Evolutionary conservation across 1,284 basidiomycete genomes (phyloP), one percentile per base, ranked within the genome.

Genomic region (Pseudozyma sp.): DNA sequence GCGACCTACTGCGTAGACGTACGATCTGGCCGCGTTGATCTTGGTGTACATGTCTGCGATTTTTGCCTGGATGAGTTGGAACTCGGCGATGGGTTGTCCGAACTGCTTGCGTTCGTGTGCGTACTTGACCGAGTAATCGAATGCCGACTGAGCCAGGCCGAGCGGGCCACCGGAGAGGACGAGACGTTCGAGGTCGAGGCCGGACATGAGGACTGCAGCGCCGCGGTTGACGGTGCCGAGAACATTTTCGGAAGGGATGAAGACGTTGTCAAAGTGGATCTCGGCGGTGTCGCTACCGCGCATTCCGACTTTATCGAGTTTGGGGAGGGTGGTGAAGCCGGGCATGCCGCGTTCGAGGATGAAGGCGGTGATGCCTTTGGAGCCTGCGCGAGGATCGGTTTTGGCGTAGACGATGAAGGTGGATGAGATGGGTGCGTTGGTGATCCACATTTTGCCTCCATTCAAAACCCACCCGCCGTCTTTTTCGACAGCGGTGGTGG

Each of bases 391-490:
- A 0, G 92, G 92, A 11, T 89, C 88, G 6, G 93, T 94, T 86
- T 95, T 95, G 16, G 94, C 94, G 84, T 97, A 97, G 6, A 97
- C 93, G 19, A 97, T 90, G 31, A 97, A 88, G 0, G 94, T 97
- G 11, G 91, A 92, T 2, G 95, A 92, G 30, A 90, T 87, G 1
- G 94, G 93, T 5, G 94, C 94, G 84, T 98, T 98, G 33, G 95
- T 97, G 84, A 97, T 97, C 94, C 94, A 97, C 86, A 94, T 94
- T 85, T 97, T 97, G 79, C 90, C 93, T 1, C 94, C 94, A 79
- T 93, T 96, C 74, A 97, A 84, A 62, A 88, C 87, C 87, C 90
- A 97, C 44, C 91, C 90, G 42, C 90, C 91, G 17, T 89, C 87
- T 37, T 91, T 88, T 85, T 91, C 91, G 67, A 90, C 90, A 16